A percentile compares a stretch with the other conserved stretches of the same genome.
These are phyloP conservation scores for Lactarius evosmus DNA, from an alignment of 768 basidiomycete species.

Conservation along the genomic window DNA sequence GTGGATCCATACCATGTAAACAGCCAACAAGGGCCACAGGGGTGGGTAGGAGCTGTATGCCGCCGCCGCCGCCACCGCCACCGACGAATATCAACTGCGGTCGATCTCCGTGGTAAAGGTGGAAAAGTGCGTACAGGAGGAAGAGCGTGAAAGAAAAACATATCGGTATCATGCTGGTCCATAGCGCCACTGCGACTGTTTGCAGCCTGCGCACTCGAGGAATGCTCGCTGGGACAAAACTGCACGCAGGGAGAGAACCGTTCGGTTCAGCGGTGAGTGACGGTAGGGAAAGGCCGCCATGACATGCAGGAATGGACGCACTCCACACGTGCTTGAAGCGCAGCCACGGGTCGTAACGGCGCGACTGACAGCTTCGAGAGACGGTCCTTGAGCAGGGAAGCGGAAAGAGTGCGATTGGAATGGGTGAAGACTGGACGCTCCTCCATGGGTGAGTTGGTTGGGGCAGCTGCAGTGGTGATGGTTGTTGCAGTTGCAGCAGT, in stretches of 20 bases:
- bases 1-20: slow-evolving; percentile 78
- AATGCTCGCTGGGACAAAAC: slow-evolving; percentile 84
- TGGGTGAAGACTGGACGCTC: slow-evolving; percentile 32
- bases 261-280: not conserved
- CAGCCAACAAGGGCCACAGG: slow-evolving; percentile 78
- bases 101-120: not conserved
- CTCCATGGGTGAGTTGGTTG: not conserved
- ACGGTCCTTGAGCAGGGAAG: slow-evolving; percentile 57
- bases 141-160: slow-evolving; percentile 65
- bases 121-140: slow-evolving; percentile 59
- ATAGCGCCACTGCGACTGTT: slow-evolving; percentile 82
- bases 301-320: slow-evolving; percentile 38
- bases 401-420: slow-evolving; percentile 53
- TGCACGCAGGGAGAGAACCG: slow-evolving; percentile 31
- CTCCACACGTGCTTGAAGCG: slow-evolving; percentile 73
- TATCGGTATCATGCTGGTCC: slow-evolving; percentile 79
- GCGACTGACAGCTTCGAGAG: slow-evolving; percentile 51
- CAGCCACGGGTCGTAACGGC: slow-evolving; percentile 58
- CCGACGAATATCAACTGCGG: not conserved
- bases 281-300: not conserved
- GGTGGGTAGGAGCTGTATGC: slow-evolving; percentile 74
- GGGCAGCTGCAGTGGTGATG: not conserved
- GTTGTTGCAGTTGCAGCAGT: not conserved
- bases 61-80: slow-evolving; percentile 1
- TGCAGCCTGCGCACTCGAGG: slow-evolving; percentile 85